Conservation (phyloP, 176 grass and related monocot genomes). For the Olyra latifolia region DNA sequence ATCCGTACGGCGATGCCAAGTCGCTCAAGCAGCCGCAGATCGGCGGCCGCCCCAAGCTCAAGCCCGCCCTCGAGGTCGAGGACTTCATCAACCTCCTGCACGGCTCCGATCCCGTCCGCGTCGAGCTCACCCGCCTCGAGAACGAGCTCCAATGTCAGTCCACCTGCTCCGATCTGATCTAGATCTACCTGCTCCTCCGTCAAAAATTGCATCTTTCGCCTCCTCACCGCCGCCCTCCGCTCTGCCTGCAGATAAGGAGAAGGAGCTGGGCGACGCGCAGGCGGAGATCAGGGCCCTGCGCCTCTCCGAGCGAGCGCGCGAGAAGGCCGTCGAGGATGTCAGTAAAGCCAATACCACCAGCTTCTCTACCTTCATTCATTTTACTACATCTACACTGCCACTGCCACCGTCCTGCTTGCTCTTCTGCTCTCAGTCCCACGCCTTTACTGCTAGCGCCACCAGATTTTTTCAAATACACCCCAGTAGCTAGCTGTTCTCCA, state of each 20-base stretch:
- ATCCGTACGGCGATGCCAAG: constrained; percentile 46
- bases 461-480: constrained; percentile 5
- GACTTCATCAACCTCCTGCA: constrained; percentile 99
- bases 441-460: background rate
- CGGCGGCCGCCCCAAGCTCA: constrained; percentile 44
- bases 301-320: constrained; percentile 87
- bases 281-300: constrained; percentile 88
- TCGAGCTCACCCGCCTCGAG: constrained; percentile 94
- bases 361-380: background rate
- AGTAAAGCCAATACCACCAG: constrained; percentile 27
- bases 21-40: constrained; percentile 32
- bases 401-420: background rate
- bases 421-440: background rate
- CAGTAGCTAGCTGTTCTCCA: background rate
- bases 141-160: constrained; percentile 66
- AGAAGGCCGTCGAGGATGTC: constrained; percentile 97
- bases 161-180: background rate
- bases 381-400: background rate
- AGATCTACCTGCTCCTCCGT: background rate
- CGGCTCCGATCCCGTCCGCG: constrained; percentile 87
- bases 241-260: constrained; percentile 74
- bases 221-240: background rate
- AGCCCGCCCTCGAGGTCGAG: constrained; percentile 82
- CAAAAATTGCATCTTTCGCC: constrained; percentile 18
- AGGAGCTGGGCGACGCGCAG: constrained; percentile 77